Percentiles rank a stretch among this genome's conserved stretches.
phyloP scores from a whole-genome alignment of 2,329 filamentous ascomycete genomes.

The Metarhizium humberi region DNA sequence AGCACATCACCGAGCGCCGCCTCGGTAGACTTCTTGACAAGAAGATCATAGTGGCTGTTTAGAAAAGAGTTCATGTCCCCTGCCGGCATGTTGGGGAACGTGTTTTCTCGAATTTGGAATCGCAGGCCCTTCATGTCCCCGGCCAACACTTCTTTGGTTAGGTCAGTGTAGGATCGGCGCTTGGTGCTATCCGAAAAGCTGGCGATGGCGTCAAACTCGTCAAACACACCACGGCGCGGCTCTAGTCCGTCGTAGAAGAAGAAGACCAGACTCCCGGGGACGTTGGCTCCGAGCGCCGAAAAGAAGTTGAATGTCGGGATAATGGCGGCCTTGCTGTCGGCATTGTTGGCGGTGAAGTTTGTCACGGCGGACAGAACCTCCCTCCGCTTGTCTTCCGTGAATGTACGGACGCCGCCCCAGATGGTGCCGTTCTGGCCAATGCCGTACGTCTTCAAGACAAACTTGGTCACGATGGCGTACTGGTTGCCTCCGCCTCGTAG shows the following conservation, averaged over 20 bases:
- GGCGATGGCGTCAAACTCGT: constrained; percentile 41
- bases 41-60: constrained; percentile 7
- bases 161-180: constrained; percentile 35
- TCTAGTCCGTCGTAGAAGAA: constrained; percentile 51
- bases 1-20: constrained; percentile 2
- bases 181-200: constrained; percentile 34
- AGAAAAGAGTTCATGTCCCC: constrained; percentile 12
- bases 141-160: constrained; percentile 15
- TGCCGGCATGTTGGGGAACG: constrained; percentile 15
- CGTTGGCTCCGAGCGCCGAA: constrained; percentile 16
- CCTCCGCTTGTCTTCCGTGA: constrained; percentile 18
- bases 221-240: constrained; percentile 43
- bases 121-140: constrained; percentile 10
- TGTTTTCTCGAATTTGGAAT: constrained; percentile 11
- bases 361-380: constrained; percentile 36
- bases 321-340: constrained; percentile 50
- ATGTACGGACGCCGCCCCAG: constrained; percentile 32
- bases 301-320: constrained; percentile 42
- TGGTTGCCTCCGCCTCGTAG: constrained; percentile 49
- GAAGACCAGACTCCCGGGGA: constrained; percentile 45
- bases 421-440: constrained; percentile 29
- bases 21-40: background rate
- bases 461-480: constrained; percentile 40
- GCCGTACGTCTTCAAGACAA: constrained; percentile 31
- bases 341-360: constrained; percentile 48